Evolutionary conservation across 495 filamentous ascomycete species (phyloP), one percentile per base, ranked within the genome.

Genomic region (Apodospora peruviana): DNA sequence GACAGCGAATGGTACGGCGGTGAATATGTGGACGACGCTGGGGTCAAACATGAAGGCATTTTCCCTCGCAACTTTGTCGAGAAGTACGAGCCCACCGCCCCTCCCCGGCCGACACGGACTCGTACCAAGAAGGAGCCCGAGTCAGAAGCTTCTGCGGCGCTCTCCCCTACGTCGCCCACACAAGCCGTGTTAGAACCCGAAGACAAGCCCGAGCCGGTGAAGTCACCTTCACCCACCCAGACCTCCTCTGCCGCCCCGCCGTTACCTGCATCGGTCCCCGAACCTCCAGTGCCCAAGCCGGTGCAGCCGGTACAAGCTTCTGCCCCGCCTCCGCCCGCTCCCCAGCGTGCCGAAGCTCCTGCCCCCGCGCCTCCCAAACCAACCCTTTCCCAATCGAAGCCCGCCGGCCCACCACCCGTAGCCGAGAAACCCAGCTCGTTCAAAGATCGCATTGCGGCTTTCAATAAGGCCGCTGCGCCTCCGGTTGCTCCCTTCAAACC

Each of bases 31-130:
- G 88, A 95, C 64, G 79, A 76, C 40, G 56, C 67, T 29, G 91
- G 90, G 7, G 65, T 58, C 42, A 90, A 85, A 58, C 78, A 82
- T 54, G 86, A 95, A 61, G 93, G 93, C 27, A 86, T 98, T 48
- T 98, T 98, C 70, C 93, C 93, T 12, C 85, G 82, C 60, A 98
- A 97, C 70, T 98, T 98, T 57, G 94, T 98, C 44, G 91, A 98
- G 67, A 84, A 84, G 63, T 95, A 88, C 64, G 90, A 95, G 55
- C 93, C 94, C 20, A 87, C 84, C 51, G 85, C 90, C 50, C 93
- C 93, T 47, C 88, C 91, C 25, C 82, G 93, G 36, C 93, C 93
- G 38, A 73, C 81, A 16, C 81, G 93, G 48, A 71, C 70, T 18
- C 83, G 88, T 37, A 72, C 81, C 42, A 96, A 86, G 74, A 91